A percentile compares a stretch with the other conserved stretches of the same genome.
Conservation (phyloP, 805 yeast genomes). For the Saturnispora bothae region DNA sequence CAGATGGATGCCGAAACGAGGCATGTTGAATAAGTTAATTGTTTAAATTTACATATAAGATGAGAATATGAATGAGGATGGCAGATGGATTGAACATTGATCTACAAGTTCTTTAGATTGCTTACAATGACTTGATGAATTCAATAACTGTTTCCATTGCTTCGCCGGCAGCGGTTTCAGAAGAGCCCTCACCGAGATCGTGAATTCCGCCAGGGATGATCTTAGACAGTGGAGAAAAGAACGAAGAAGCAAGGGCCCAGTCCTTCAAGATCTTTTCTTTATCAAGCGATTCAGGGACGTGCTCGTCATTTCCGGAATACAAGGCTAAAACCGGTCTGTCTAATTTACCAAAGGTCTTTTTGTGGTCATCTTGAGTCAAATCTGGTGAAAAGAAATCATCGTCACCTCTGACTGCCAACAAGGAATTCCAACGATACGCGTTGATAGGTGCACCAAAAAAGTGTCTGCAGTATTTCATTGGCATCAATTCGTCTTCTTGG, state of each 20-base stretch:
- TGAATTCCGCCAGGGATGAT: slow-evolving; percentile 52
- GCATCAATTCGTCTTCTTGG: slow-evolving; percentile 38
- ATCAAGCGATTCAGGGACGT: slow-evolving; percentile 43
- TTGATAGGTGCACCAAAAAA: slow-evolving; percentile 49
- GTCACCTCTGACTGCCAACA: slow-evolving; percentile 49
- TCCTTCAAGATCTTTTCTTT: slow-evolving; percentile 34
- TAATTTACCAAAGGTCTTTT: slow-evolving; percentile 46
- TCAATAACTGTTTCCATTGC: slow-evolving; percentile 12
- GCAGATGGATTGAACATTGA: no score
- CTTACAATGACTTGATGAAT: slow-evolving; percentile 7
- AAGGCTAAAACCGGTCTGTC: slow-evolving; percentile 40
- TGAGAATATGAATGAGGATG: no score
- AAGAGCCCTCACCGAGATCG: slow-evolving; percentile 36
- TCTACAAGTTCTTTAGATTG: background rate
- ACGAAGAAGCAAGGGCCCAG: slow-evolving; percentile 38
- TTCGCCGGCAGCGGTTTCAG: slow-evolving; percentile 8
- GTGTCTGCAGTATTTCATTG: slow-evolving; percentile 35
- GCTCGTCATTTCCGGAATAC: slow-evolving; percentile 56
- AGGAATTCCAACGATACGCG: slow-evolving; percentile 64
- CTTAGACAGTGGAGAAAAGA: slow-evolving; percentile 35
- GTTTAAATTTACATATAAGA: no score
- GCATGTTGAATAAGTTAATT: no score
- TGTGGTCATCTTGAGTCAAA: slow-evolving; percentile 33
- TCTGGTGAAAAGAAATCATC: slow-evolving; percentile 67
- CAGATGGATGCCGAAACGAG: no score